Conservation (phyloP, 768 basidiomycete species). For the Rhodotorula diobovata region DNA sequence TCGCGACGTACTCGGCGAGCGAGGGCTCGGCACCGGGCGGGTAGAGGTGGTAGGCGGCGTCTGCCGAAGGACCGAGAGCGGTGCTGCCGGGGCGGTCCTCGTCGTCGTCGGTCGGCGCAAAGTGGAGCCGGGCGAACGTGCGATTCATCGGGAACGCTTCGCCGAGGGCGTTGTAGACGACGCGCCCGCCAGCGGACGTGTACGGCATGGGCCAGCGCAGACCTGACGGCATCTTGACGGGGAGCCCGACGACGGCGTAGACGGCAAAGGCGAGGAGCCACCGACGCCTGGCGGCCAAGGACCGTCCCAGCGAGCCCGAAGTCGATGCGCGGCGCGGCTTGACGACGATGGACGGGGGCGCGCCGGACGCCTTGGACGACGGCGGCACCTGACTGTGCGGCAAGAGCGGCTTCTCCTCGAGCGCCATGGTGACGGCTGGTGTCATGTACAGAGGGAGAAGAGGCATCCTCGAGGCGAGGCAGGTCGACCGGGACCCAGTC, state of each 20-base stretch:
- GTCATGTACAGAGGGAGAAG: too few species aligned
- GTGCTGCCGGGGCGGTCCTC: background rate
- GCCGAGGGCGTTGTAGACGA: background rate
- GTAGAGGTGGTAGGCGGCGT: constrained; percentile 34
- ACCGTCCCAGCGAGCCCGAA: background rate
- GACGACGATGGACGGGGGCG: background rate
- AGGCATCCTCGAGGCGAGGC: too few species aligned
- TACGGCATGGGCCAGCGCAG: too few species aligned
- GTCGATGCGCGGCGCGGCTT: background rate
- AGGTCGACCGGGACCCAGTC: background rate
- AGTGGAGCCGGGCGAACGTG: background rate
- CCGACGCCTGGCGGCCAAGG: background rate
- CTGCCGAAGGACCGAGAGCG: constrained; percentile 29
- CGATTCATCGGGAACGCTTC: background rate
- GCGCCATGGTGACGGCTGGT: background rate
- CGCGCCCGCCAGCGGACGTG: background rate
- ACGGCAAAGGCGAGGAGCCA: background rate
- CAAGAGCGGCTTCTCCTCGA: constrained; percentile 6
- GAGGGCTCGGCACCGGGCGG: background rate
- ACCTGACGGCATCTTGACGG: too few species aligned
- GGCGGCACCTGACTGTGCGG: background rate
- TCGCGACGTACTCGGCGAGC: constrained; percentile 18
- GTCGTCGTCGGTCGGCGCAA: background rate
- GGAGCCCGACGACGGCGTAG: background rate
- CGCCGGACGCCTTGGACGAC: background rate